phyloP scores from a whole-genome alignment of 768 basidiomycete genomes.

The Pleurotus ostreatus region DNA sequence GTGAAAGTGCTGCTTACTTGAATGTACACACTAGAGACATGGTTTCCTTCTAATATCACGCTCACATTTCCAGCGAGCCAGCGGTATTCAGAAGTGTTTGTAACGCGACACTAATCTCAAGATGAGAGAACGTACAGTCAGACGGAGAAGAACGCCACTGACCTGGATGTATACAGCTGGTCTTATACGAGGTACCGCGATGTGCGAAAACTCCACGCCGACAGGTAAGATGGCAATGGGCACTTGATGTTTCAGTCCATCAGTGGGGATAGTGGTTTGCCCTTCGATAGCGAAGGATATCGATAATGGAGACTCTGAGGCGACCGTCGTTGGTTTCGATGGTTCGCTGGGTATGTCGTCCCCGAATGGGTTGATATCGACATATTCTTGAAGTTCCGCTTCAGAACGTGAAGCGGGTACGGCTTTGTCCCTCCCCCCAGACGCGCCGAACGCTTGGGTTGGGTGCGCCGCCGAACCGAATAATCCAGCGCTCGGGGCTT shows the following conservation, averaged over 20 bases:
- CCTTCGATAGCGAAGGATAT: slow-evolving; percentile 50
- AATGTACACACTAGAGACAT: slow-evolving; percentile 45
- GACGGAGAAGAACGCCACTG: slow-evolving; percentile 4
- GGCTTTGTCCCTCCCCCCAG: background rate
- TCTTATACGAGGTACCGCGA: slow-evolving; percentile 46
- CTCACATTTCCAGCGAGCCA: slow-evolving; percentile 50
- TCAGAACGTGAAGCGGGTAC: background rate
- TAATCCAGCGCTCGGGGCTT: background rate
- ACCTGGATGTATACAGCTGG: slow-evolving; percentile 50
- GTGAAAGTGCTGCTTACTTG: slow-evolving; percentile 31
- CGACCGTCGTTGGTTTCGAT: slow-evolving; percentile 36
- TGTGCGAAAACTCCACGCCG: slow-evolving; percentile 39
- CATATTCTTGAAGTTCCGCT: slow-evolving; percentile 21
- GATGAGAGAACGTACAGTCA: background rate
- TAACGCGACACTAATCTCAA: slow-evolving; percentile 37
- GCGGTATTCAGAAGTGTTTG: slow-evolving; percentile 55
- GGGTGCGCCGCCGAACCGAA: slow-evolving; percentile 4
- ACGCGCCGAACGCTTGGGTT: background rate
- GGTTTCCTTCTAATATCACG: slow-evolving; percentile 54
- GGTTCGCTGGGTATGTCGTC: slow-evolving; percentile 14
- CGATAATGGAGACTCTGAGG: slow-evolving; percentile 49
- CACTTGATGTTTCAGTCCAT: slow-evolving; percentile 52
- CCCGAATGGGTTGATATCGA: slow-evolving; percentile 22
- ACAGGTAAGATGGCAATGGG: slow-evolving; percentile 46
- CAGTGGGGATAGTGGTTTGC: slow-evolving; percentile 46